Conservation (phyloP, 208 protist species). For the Crithidia bombi region DNA sequence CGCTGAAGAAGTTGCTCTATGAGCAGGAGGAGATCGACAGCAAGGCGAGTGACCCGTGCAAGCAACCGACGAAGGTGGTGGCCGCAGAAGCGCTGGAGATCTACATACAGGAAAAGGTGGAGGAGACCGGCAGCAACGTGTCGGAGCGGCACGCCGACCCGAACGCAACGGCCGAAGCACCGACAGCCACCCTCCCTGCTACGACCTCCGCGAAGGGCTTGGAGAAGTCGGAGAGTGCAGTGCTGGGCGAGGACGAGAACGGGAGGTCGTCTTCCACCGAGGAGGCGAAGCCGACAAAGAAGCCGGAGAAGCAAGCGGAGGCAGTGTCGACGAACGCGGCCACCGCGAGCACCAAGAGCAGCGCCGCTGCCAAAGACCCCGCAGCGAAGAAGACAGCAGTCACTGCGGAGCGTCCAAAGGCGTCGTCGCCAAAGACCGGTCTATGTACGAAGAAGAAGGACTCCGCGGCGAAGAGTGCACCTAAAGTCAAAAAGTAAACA, state of each 20-base stretch:
- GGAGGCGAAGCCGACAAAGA: slow-evolving; percentile 8
- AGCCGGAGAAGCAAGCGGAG: not conserved
- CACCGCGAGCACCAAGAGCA: not conserved
- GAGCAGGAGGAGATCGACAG: slow-evolving; percentile 13
- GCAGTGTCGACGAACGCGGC: not conserved
- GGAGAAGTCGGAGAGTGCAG: not conserved
- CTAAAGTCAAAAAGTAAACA: slow-evolving; percentile 6
- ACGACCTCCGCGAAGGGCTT: not conserved
- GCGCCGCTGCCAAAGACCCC: not conserved
- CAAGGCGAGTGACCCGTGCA: slow-evolving; percentile 4
- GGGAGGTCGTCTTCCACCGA: slow-evolving; percentile 8
- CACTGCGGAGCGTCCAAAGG: not conserved
- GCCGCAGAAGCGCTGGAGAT: slow-evolving; percentile 16
- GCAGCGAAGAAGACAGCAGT: slow-evolving; percentile 6
- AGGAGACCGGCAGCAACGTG: not conserved
- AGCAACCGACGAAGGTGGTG: slow-evolving; percentile 13
- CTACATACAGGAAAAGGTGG: slow-evolving; percentile 4
- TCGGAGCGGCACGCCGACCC: slow-evolving; percentile 12
- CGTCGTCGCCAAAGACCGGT: not conserved
- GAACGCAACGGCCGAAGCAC: not conserved
- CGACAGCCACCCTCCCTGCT: no score
- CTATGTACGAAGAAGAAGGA: slow-evolving; percentile 4
- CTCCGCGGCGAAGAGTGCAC: not conserved
- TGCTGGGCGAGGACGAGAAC: not conserved
- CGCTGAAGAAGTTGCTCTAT: slow-evolving; percentile 16